A percentile compares a stretch with the other conserved stretches of the same genome.
These are phyloP conservation scores for Rutstroemia sp. DNA, from an alignment of 2,329 filamentous ascomycete species.

Conservation along the genomic window DNA sequence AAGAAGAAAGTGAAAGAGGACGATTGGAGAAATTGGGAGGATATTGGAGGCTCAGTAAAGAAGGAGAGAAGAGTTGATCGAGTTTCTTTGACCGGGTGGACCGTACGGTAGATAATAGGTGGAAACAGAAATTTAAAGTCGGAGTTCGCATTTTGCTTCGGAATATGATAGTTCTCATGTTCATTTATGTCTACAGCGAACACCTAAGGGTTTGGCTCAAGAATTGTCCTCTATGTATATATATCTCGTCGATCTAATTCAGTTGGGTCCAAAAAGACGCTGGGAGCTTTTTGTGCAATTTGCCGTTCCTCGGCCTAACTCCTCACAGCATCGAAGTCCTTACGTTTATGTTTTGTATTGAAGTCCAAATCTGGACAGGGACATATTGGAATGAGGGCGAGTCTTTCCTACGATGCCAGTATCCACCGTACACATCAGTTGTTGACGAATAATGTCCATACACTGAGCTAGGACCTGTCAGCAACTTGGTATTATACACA, in stretches of 20 bases:
- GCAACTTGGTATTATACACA: background rate
- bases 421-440: constrained; percentile 47
- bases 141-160: no score
- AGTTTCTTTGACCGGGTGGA: no score
- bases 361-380: constrained; percentile 43
- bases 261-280: constrained; percentile 24
- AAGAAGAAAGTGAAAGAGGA: no score
- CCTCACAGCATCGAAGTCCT: constrained; percentile 43
- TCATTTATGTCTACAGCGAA: no score
- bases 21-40: no score
- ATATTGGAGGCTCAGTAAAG: no score
- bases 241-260: constrained; percentile 14
- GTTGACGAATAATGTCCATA: constrained; percentile 45
- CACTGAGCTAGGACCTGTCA: constrained; percentile 37
- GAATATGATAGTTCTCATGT: no score
- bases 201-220: no score
- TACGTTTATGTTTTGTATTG: constrained; percentile 45
- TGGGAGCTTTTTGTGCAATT: constrained; percentile 23
- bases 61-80: no score
- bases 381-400: constrained; percentile 38
- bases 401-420: constrained; percentile 45
- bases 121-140: no score
- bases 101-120: no score
- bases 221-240: background rate
- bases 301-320: constrained; percentile 43